Evolutionary conservation across 768 basidiomycete species (phyloP).

Genomic region (Neoboletus magnificus): DNA sequence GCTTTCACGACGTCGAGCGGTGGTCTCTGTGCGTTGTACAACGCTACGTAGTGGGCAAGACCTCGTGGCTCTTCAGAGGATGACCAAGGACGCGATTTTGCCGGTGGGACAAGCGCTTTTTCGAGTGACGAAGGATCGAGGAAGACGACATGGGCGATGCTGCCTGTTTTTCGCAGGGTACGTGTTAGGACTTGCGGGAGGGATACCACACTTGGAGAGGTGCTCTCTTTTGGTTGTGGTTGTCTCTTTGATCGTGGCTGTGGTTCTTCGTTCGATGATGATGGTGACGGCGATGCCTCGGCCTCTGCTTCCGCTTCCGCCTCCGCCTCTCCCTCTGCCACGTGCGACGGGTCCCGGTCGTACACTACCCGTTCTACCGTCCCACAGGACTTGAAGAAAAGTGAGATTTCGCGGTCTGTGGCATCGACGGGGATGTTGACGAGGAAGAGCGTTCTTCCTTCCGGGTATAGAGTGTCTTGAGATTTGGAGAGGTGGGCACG

Average conservation of each 20-base stretch:
- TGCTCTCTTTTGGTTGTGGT: conserved; percentile 19
- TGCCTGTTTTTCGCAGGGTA: conserved; percentile 57
- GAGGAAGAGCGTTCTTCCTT: neutral
- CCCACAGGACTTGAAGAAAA: conserved; percentile 76
- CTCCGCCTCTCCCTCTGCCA: conserved; percentile 31
- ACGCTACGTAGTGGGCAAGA: conserved; percentile 63
- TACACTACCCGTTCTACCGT: conserved; percentile 75
- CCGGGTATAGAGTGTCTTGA: too few species aligned
- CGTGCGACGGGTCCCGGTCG: conserved; percentile 40
- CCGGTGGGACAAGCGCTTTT: conserved; percentile 53
- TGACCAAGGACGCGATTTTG: conserved; percentile 63
- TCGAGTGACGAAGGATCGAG: conserved; percentile 71
- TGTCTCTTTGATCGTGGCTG: conserved; percentile 34
- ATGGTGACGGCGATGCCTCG: neutral
- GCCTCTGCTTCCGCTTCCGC: conserved; percentile 12
- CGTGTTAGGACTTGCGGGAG: conserved; percentile 56
- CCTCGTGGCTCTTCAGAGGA: conserved; percentile 61
- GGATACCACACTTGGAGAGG: conserved; percentile 53
- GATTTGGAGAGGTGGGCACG: too few species aligned
- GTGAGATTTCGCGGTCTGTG: conserved; percentile 38
- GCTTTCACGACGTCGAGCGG: conserved; percentile 66
- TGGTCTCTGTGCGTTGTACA: conserved; percentile 68
- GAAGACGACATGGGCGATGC: conserved; percentile 67
- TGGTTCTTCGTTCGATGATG: conserved; percentile 5
- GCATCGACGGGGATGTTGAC: conserved; percentile 65